Conservation (phyloP, 352 stramenopile species). For the Plasmopara viticola region DNA sequence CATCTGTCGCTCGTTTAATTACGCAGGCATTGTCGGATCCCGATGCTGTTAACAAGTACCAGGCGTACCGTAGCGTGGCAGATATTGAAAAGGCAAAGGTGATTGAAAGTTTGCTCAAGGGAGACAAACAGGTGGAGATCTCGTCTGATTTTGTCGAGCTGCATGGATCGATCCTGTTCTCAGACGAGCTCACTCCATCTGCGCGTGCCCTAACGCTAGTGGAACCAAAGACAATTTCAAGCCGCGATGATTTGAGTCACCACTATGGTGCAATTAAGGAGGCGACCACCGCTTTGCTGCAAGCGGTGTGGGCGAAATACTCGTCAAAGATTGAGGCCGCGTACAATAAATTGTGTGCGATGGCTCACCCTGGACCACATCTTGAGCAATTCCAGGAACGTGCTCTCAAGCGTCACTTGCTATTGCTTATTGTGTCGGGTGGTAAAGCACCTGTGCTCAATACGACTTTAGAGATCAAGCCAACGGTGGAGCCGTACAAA, state of each 20-base stretch:
- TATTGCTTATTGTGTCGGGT: slow-evolving; percentile 57
- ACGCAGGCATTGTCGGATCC: slow-evolving; percentile 65
- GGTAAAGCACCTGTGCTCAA: slow-evolving; percentile 39
- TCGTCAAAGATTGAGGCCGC: slow-evolving; percentile 47
- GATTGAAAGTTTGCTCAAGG: slow-evolving; percentile 52
- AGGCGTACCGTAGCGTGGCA: slow-evolving; percentile 61
- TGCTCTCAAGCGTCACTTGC: slow-evolving; percentile 55
- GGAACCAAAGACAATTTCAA: slow-evolving; percentile 55
- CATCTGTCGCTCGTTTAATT: slow-evolving; percentile 37
- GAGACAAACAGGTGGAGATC: slow-evolving; percentile 44
- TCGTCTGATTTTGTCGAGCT: slow-evolving; percentile 52
- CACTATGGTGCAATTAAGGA: slow-evolving; percentile 60
- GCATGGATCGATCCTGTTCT: slow-evolving; percentile 66
- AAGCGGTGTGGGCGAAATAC: slow-evolving; percentile 67
- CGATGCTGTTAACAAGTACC: slow-evolving; percentile 74
- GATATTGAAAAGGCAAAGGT: slow-evolving; percentile 63
- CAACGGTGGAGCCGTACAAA: slow-evolving; percentile 37
- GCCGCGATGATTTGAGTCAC: slow-evolving; percentile 54
- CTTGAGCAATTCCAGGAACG: slow-evolving; percentile 72
- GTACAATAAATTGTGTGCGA: slow-evolving; percentile 45
- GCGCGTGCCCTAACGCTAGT: slow-evolving; percentile 52
- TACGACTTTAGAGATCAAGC: slow-evolving; percentile 32
- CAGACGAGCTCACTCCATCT: slow-evolving; percentile 53
- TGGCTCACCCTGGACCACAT: slow-evolving; percentile 42
- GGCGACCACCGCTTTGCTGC: slow-evolving; percentile 55